phyloP scores from a whole-genome alignment of 2,329 filamentous ascomycete genomes.

The Colletotrichum spinosum region DNA sequence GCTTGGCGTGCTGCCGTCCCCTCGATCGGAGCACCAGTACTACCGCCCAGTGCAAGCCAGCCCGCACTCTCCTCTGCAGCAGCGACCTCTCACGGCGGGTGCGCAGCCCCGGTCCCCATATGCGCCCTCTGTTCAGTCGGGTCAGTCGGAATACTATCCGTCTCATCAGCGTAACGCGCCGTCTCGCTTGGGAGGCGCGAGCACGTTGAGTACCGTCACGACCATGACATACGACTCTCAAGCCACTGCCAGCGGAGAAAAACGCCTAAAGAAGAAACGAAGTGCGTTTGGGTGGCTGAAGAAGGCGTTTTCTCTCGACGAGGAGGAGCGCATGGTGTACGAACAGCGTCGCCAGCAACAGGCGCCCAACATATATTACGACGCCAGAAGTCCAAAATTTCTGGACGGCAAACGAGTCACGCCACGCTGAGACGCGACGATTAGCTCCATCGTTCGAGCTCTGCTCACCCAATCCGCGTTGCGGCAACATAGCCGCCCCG shows the following conservation, averaged over 20 bases:
- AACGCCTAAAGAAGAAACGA: constrained; percentile 72
- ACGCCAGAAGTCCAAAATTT: constrained; percentile 63
- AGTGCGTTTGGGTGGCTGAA: constrained; percentile 77
- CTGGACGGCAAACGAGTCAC: constrained; percentile 65
- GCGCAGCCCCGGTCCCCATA: constrained; percentile 42
- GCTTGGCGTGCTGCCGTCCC: constrained; percentile 57
- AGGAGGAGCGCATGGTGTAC: constrained; percentile 71
- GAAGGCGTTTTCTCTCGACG: constrained; percentile 74
- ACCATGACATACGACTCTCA: constrained; percentile 57
- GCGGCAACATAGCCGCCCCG: too few relatives aligned
- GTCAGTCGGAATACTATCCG: constrained; percentile 47
- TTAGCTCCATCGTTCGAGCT: too few relatives aligned
- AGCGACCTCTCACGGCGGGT: constrained; percentile 66
- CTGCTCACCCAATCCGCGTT: too few relatives aligned
- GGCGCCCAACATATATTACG: constrained; percentile 60
- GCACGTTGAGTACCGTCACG: constrained; percentile 67
- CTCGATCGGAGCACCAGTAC: constrained; percentile 65
- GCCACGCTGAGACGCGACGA: constrained; percentile 12
- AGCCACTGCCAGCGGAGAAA: constrained; percentile 46
- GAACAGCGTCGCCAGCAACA: constrained; percentile 65
- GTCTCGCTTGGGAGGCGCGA: constrained; percentile 65
- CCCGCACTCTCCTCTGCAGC: constrained; percentile 73
- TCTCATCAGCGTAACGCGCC: constrained; percentile 61
- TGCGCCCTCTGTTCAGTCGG: background rate
- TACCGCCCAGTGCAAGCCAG: constrained; percentile 73